Conservation (phyloP, 1,284 basidiomycete genomes). For the Tausonia pullulans region DNA sequence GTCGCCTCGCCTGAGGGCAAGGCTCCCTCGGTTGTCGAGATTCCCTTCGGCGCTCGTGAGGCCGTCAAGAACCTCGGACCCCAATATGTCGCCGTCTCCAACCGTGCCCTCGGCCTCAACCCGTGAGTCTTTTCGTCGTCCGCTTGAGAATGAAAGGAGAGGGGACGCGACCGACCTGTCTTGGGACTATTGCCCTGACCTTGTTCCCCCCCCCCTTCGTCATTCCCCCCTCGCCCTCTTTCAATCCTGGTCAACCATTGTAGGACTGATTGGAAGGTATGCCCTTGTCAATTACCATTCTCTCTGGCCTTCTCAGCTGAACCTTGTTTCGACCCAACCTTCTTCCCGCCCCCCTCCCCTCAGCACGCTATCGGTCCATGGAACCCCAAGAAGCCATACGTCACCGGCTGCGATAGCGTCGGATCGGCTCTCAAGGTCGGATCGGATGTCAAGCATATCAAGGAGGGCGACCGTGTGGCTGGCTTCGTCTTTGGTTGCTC, state of each 20-base stretch:
- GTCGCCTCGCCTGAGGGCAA: background rate
- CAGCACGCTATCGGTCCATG: conserved; percentile 3
- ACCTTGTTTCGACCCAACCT: background rate
- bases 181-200: background rate
- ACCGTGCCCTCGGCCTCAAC: conserved; percentile 10
- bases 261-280: too few relatives aligned
- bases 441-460: conserved; percentile 7
- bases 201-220: background rate
- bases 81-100: background rate
- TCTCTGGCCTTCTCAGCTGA: background rate
- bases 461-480: conserved; percentile 1
- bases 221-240: background rate
- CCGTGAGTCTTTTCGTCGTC: background rate
- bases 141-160: too few relatives aligned
- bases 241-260: background rate
- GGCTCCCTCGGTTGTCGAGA: background rate
- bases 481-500: conserved; percentile 8
- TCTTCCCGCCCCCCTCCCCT: background rate
- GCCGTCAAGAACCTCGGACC: background rate
- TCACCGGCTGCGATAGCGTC: conserved; percentile 6
- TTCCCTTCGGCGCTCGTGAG: background rate
- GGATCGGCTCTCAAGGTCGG: background rate
- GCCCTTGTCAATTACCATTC: background rate
- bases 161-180: background rate
- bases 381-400: background rate